phyloP scores from a whole-genome alignment of 176 grass and related monocot species.

The Eremochloa ophiuroides region DNA sequence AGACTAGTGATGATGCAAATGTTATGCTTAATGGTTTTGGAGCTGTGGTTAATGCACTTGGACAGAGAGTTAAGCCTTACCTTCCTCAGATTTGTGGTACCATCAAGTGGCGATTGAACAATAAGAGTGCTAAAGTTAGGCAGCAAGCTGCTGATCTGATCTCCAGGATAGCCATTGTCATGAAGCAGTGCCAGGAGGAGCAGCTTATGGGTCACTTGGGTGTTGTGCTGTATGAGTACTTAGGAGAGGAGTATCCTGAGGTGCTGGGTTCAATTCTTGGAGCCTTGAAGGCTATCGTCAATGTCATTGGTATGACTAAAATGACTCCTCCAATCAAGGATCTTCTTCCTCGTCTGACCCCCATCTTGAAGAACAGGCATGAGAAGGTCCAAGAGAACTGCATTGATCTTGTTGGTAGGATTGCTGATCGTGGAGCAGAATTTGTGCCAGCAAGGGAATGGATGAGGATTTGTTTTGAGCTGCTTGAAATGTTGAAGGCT shows the following conservation, averaged over 20 bases:
- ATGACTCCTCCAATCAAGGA: slow-evolving; percentile 99
- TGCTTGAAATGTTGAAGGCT: slow-evolving; percentile 97
- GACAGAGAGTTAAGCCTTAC: slow-evolving; percentile 88
- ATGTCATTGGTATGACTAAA: slow-evolving; percentile 99
- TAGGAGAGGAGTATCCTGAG: slow-evolving; percentile 98
- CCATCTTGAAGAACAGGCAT: slow-evolving; percentile 95
- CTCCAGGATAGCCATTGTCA: slow-evolving; percentile 89
- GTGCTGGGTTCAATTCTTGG: slow-evolving; percentile 97
- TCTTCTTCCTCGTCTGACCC: slow-evolving; percentile 90
- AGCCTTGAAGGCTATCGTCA: slow-evolving; percentile 95
- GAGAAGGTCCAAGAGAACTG: slow-evolving; percentile 99
- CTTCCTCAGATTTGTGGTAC: slow-evolving; percentile 99
- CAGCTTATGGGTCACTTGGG: slow-evolving; percentile 95
- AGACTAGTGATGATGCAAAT: slow-evolving; percentile 99
- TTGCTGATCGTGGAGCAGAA: slow-evolving; percentile 96
- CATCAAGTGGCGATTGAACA: slow-evolving; percentile 97
- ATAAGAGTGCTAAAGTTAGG: slow-evolving; percentile 97
- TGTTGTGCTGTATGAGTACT: slow-evolving; percentile 94
- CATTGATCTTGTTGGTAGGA: slow-evolving; percentile 94
- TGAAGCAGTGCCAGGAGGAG: slow-evolving; percentile 98
- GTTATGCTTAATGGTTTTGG: slow-evolving; percentile 99
- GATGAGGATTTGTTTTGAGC: slow-evolving; percentile 99
- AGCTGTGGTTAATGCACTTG: slow-evolving; percentile 89
- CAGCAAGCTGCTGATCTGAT: slow-evolving; percentile 98
- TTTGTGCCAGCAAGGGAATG: slow-evolving; percentile 96